A percentile compares a stretch with the other conserved stretches of the same genome.
These are phyloP conservation scores for Cystobasidium onofrii DNA, from an alignment of 768 basidiomycete species.

Conservation along the genomic window DNA sequence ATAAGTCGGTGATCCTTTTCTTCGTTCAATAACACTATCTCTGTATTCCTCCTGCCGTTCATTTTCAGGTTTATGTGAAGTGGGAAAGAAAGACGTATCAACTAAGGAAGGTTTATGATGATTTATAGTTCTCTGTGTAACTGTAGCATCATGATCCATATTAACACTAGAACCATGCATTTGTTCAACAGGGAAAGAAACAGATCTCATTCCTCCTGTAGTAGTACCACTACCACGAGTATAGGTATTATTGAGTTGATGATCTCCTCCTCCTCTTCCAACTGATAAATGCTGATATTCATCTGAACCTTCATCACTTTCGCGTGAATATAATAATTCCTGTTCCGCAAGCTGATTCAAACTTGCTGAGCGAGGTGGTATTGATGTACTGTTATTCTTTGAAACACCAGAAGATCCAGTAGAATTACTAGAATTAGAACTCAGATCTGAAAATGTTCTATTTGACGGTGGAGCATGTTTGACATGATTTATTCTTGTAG, in stretches of 20 bases:
- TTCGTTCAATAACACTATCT: no score
- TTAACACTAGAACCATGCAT: neutral
- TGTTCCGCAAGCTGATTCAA: neutral
- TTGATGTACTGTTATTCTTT: neutral
- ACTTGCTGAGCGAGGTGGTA: neutral
- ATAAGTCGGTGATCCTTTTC: neutral
- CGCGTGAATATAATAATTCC: no score
- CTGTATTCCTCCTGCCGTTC: no score
- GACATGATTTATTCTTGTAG: neutral
- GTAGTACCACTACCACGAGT: no score
- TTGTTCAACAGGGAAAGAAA: neutral
- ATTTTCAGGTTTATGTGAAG: neutral
- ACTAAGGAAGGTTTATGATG: neutral
- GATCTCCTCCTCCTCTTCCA: no score
- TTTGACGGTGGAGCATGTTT: neutral
- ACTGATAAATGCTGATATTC: no score
- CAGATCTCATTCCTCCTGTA: neutral
- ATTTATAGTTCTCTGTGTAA: neutral
- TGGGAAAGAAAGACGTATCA: constrained; percentile 12
- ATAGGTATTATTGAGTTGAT: no score
- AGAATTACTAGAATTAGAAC: neutral
- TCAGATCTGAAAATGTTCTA: neutral
- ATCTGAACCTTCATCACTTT: no score
- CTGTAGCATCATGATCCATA: constrained; percentile 19
- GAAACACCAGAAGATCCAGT: neutral